These are phyloP conservation scores for Lithospermum erythrorhizon DNA, from an alignment of 257 asterid species.

Conservation along the genomic window DNA sequence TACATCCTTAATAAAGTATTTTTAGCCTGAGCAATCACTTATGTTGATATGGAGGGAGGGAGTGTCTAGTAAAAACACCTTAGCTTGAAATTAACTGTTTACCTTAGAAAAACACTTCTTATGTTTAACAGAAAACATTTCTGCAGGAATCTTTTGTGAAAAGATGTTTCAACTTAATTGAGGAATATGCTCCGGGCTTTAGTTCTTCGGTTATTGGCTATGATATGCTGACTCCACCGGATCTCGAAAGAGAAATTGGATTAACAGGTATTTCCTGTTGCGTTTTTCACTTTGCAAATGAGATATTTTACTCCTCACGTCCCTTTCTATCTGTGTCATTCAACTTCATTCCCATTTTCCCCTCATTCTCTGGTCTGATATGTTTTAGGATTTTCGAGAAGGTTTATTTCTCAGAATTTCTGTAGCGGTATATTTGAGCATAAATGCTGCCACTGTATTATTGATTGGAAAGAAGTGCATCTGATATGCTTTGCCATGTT, in stretches of 20 bases:
- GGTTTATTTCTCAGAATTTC: too few species aligned
- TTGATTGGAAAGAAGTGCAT: too few species aligned
- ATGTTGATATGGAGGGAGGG: too few species aligned
- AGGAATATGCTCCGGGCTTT: constrained; percentile 90
- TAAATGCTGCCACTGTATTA: too few species aligned
- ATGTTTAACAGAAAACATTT: constrained; percentile 5
- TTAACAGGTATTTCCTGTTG: constrained; percentile 55
- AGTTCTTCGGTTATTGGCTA: constrained; percentile 70
- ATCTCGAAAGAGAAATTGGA: constrained; percentile 81
- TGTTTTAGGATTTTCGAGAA: too few species aligned
- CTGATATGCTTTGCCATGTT: background rate
- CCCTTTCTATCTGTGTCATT: too few species aligned
- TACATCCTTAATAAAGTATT: too few species aligned
- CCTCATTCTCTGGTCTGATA: background rate
- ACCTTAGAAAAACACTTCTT: background rate
- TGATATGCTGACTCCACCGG: constrained; percentile 97
- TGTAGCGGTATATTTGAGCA: too few species aligned
- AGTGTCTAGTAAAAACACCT: too few species aligned
- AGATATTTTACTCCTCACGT: background rate
- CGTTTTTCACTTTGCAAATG: background rate
- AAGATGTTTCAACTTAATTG: constrained; percentile 74
- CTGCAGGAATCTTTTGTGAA: constrained; percentile 63
- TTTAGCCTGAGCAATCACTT: too few species aligned
- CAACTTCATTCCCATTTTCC: background rate
- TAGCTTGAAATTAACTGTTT: too few species aligned